Base-by-base conservation (phyloP, 306 rosid genomes). In the Fragaria nilgerrensis region DNA sequence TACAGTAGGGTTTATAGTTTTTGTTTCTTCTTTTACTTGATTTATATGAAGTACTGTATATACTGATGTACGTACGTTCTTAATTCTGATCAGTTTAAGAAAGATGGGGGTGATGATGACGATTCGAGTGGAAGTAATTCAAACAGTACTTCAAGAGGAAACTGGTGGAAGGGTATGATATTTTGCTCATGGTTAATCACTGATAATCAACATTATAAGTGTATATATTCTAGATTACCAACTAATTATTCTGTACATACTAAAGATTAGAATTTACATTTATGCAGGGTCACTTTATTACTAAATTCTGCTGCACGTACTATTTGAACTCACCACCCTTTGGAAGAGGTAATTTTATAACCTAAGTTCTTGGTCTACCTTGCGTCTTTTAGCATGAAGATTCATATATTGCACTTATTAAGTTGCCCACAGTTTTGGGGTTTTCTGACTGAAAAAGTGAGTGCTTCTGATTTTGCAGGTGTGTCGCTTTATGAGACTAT, bases 111-210 rank as follows among this genome's bases (percentile, higher is more conserved):
- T 7, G 85, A 86, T 59, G 92, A 86, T 52, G 92, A 91, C 36
- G 91, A 90, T 64, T 68, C 82, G 62, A 85, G 81, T 77, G 95
- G 83, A 53, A 83, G 72, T 58, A 86, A 85, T 75, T 79, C 93
- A 27, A 85, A 85, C 81, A 56, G 81, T 13, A 89, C 88, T 72
- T 89, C 96, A 56, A 84, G 98, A 41, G 98, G 97, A 77, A 92
- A 94, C 80, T 94, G 98, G 98, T 94, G 98, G 98, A 80, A 94
- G 86, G 98, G 98, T 94, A 88, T 37, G 83, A 48, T 53, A 17
- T 5, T 19, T 27, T 25, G 1, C 17, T 59, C 9, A 29, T 64
- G 22, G 5, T 34, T 34, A 32, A 25, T 14, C 34, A 39, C 41
- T 34, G 3, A n/a, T 34, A 2, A 73, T 56, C 2, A 73, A 39